phyloP scores from a whole-genome alignment of 805 yeast genomes.

The Metschnikowia gelsemii region DNA sequence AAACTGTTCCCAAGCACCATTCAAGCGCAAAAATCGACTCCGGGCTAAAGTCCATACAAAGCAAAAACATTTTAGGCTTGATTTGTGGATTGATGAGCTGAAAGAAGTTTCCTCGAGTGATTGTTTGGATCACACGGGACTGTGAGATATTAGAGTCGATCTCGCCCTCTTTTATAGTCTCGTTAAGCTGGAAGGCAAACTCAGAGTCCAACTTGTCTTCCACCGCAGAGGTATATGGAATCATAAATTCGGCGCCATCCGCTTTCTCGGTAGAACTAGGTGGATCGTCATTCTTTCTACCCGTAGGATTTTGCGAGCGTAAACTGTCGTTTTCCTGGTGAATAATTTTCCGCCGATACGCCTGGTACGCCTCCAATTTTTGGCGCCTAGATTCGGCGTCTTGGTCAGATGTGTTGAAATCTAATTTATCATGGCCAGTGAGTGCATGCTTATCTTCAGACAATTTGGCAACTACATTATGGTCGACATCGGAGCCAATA shows the following conservation, averaged over 20 bases:
- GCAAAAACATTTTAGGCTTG: slow-evolving; percentile 60
- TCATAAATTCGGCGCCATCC: slow-evolving; percentile 29
- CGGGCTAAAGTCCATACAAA: slow-evolving; percentile 79
- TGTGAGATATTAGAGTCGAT: slow-evolving; percentile 52
- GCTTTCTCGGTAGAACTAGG: slow-evolving; percentile 7
- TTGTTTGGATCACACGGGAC: slow-evolving; percentile 64
- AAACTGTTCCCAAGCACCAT: slow-evolving; percentile 83
- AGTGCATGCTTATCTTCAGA: slow-evolving; percentile 40
- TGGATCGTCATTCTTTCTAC: slow-evolving; percentile 4
- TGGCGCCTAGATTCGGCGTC: slow-evolving; percentile 48
- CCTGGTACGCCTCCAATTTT: slow-evolving; percentile 55
- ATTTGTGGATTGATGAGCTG: slow-evolving; percentile 44
- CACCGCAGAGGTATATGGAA: slow-evolving; percentile 68
- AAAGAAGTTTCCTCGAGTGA: slow-evolving; percentile 68
- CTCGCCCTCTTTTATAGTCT: slow-evolving; percentile 53
- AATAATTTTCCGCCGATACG: slow-evolving; percentile 58
- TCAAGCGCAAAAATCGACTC: slow-evolving; percentile 83
- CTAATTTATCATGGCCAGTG: slow-evolving; percentile 43
- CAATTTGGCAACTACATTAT: slow-evolving; percentile 32
- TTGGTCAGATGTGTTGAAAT: slow-evolving; percentile 45
- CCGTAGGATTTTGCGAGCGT: slow-evolving; percentile 13
- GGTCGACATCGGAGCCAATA: slow-evolving; percentile 38
- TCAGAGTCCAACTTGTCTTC: slow-evolving; percentile 65
- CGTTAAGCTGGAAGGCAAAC: slow-evolving; percentile 53
- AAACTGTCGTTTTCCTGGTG: slow-evolving; percentile 50